Base-by-base conservation (phyloP, 768 basidiomycete species). In the Tremella fuciformis region DNA sequence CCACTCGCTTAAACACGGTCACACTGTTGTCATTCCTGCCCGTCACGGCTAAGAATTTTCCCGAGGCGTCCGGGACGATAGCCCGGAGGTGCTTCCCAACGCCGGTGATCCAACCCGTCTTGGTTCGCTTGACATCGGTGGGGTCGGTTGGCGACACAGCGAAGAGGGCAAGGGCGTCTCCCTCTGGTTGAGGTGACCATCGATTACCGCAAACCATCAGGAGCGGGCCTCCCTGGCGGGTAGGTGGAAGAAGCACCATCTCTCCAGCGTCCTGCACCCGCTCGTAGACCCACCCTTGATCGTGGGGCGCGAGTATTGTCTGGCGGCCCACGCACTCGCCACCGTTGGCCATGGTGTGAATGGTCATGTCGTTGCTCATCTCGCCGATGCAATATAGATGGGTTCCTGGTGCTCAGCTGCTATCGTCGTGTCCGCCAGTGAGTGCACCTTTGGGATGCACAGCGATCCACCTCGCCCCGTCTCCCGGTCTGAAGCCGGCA, bases 151-250 rank as follows among this genome's bases (percentile, higher is more conserved):
- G 24, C 16, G 62, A 58, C 13, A 69, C 62, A 6, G 56, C 39
- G 53, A 66, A 69, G 26, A 65, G 38, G 15, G 64, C 64, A 13
- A 69, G 41, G 2, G 67, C 61, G 39, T 69, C 67, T 26, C 58
- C 64, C 18, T 60, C 50, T 8, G 52, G 39, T 24, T 42, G 26
- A 2, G 64, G 62, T n/a, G 67, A 63, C 21, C 66, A 64, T 15
- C 67, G 34, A 49, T 69, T 69, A 3, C 64, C 60, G 8, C 44
- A 39, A n/a, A 69, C 53, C 25, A 69, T 51, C 8, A 69, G 50
- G 44, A 8, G 8, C 26, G 41, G 41, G 7, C 64, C 64, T 7
- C 21, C 49, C 3, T 53, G 56, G 1, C 26, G 8, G 19, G 21
- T 0, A n/a, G 67, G 42, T 16, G 64, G 62, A 13, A 69, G 57